Percentiles rank a stretch among this genome's conserved stretches.
Conservation (phyloP, 352 stramenopile genomes). For the Phytophthora boehmeriae region DNA sequence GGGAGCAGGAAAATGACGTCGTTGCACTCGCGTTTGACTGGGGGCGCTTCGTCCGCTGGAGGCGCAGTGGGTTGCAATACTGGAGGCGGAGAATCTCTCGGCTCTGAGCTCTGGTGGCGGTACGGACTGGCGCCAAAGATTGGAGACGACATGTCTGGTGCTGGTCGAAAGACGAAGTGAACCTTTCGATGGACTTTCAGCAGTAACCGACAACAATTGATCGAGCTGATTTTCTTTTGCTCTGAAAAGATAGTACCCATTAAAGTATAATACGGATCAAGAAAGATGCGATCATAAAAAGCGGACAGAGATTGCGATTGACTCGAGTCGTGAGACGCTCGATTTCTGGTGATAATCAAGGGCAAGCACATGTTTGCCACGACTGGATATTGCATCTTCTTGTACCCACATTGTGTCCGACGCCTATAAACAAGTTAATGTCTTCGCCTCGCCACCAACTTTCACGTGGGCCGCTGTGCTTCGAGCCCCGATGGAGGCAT, state of each 20-base stretch:
- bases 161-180: conserved; percentile 8
- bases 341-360: too few species aligned
- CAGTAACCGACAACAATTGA: too few species aligned
- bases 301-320: background rate
- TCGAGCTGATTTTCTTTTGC: too few species aligned
- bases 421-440: too few species aligned
- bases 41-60: conserved; percentile 8
- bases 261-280: too few species aligned
- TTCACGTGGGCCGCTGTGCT: too few species aligned
- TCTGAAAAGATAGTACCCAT: too few species aligned
- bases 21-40: conserved; percentile 62
- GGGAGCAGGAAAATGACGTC: conserved; percentile 76
- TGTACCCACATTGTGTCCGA: too few species aligned
- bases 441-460: too few species aligned
- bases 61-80: conserved; percentile 11
- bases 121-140: conserved; percentile 28
- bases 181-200: background rate
- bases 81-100: conserved; percentile 13
- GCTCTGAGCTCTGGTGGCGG: conserved; percentile 19
- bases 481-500: too few species aligned
- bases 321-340: background rate
- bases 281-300: background rate
- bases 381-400: too few species aligned
- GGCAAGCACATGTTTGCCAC: too few species aligned
- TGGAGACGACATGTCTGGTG: conserved; percentile 21